Evolutionary conservation across 2,329 filamentous ascomycete genomes (phyloP), one percentile per base, ranked within the genome.

Genomic region (Fusarium sp.): DNA sequence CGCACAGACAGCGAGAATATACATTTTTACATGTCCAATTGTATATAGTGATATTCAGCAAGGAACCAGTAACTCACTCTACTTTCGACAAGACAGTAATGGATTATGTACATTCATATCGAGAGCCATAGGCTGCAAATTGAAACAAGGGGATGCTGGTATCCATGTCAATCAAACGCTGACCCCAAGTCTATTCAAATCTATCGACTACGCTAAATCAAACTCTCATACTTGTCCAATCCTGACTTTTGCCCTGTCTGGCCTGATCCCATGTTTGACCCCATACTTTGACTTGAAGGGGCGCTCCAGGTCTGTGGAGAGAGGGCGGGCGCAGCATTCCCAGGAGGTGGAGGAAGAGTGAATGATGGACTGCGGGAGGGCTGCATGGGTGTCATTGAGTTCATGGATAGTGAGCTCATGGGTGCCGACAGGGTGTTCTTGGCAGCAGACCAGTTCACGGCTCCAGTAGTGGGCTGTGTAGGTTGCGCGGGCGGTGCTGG

Each of bases 161-260:
- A 49, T 49, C 42, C 42, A 49, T 49, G n/a, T 6, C 42, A 46
- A 49, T 27, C 44, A 29, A 49, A 49, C 46, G 46, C 46, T 33
- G 46, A 33, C 25, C 29, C 46, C 25, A 29, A 33, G 46, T 51
- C n/a, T 51, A 51, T 33, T 29, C 46, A 31, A 51, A 51, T 51
- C 29, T 51, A 20, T 25, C 13, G 44, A 34, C 13, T 3, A 58
- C 16, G 63, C 74, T 80, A 91, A 71, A 91, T 77, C 70, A 91
- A 76, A 79, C 89, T 91, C 77, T 89, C 86, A 69, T 91, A 91
- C 79, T 89, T 89, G 78, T 90, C 88, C 79, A 91, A 80, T 0
- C 89, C 88, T 5, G 84, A 83, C 72, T 83, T 84, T 62, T 77
- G 79, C 61, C 70, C 65, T 62, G 69, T 73, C 62, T 55, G 49